Evolutionary conservation across 768 basidiomycete species (phyloP).

Genomic region (Naganishia antarctica): DNA sequence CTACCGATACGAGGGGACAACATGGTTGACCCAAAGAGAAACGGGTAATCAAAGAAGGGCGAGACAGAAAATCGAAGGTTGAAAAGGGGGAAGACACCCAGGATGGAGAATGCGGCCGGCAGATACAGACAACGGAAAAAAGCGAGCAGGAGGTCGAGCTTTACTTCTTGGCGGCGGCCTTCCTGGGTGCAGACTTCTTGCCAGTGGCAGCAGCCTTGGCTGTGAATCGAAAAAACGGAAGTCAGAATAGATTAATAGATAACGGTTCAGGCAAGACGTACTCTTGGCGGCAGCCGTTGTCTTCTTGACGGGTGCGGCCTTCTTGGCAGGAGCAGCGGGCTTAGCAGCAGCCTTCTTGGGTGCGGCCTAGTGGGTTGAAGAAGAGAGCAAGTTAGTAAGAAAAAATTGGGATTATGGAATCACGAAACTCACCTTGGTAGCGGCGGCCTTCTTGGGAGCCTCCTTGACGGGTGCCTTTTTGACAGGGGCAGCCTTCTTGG

Average conservation of each 20-base stretch:
- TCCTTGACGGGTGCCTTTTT: conserved; percentile 45
- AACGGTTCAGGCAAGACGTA: neutral
- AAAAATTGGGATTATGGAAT: no score
- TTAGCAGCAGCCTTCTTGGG: conserved; percentile 34
- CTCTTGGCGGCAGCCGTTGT: conserved; percentile 54
- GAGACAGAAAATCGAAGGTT: conserved; percentile 23
- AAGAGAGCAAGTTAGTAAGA: neutral
- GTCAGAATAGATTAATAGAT: neutral
- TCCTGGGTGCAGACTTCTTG: conserved; percentile 40
- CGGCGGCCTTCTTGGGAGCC: conserved; percentile 36
- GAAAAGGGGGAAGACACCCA: conserved; percentile 19
- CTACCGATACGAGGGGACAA: neutral
- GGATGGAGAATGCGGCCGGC: neutral
- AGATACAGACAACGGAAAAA: neutral
- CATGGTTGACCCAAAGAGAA: conserved; percentile 3
- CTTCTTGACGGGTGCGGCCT: conserved; percentile 49
- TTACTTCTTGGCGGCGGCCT: conserved; percentile 27
- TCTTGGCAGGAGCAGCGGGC: conserved; percentile 43
- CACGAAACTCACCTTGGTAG: conserved; percentile 21
- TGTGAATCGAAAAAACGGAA: neutral
- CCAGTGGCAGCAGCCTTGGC: conserved; percentile 40
- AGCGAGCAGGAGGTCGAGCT: neutral
- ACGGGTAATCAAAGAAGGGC: neutral
- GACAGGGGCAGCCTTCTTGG: conserved; percentile 49
- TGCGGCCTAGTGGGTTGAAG: conserved; percentile 29